These are phyloP conservation scores for Aspergillus brunneoviolaceus DNA, from an alignment of 2,329 filamentous ascomycete genomes.

Conservation along the genomic window DNA sequence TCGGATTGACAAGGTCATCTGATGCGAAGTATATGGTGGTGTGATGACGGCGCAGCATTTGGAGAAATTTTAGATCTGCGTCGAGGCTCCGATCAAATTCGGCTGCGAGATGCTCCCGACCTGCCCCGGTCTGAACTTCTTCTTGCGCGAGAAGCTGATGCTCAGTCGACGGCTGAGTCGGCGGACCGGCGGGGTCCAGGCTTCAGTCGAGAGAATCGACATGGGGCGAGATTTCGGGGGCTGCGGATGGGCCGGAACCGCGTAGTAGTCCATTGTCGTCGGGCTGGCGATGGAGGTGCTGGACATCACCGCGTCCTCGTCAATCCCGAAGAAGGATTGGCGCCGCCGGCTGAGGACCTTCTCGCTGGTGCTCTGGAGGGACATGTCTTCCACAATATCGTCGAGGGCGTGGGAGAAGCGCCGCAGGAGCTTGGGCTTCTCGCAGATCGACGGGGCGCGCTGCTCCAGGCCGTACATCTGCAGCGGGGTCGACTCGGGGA, in stretches of 20 bases:
- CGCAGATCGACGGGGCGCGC: conserved; percentile 33
- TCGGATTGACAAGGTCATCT: not conserved
- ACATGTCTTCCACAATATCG: conserved; percentile 37
- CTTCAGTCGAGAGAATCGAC: conserved; percentile 28
- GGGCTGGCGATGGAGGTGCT: conserved; percentile 6
- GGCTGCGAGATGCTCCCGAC: conserved; percentile 33
- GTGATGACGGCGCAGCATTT: conserved; percentile 10
- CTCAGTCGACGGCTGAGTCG: conserved; percentile 28
- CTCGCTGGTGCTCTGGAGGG: conserved; percentile 25
- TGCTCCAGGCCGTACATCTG: conserved; percentile 36
- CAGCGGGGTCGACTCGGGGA: conserved; percentile 31
- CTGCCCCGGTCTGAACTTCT: conserved; percentile 13
- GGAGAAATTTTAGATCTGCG: conserved; percentile 19
- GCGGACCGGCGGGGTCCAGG: conserved; percentile 19
- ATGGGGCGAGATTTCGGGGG: conserved; percentile 22
- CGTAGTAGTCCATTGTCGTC: conserved; percentile 18
- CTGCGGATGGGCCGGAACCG: conserved; percentile 16
- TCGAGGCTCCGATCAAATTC: conserved; percentile 36
- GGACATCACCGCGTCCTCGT: conserved; percentile 11
- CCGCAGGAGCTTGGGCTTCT: conserved; percentile 29
- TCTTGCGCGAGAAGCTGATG: conserved; percentile 26
- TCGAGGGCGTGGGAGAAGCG: conserved; percentile 38
- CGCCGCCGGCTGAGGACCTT: conserved; percentile 28
- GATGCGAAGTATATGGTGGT: conserved; percentile 1
- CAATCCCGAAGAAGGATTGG: conserved; percentile 26